phyloP scores from a whole-genome alignment of 2,329 filamentous ascomycete genomes.

The Zymoseptoria ardabiliae region DNA sequence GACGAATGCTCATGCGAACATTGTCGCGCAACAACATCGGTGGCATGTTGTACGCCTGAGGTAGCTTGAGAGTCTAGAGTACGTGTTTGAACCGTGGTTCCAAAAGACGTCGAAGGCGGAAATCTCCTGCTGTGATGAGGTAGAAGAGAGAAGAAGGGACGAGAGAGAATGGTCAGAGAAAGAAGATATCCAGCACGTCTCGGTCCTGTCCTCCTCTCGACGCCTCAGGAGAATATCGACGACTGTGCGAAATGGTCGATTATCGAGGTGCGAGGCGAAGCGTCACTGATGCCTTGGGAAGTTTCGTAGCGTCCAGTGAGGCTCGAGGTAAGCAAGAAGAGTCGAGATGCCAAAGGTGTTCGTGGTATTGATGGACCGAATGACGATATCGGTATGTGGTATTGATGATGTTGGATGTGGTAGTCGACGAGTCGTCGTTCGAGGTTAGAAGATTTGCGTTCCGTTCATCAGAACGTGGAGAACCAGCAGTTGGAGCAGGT shows the following conservation, averaged over 20 bases:
- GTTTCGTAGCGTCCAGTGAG: not conserved
- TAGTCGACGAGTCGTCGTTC: constrained; percentile 2
- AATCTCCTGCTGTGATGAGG: not conserved
- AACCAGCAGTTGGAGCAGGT: constrained; percentile 4
- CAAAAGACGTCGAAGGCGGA: not conserved
- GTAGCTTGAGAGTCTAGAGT: not conserved
- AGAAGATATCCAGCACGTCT: not conserved
- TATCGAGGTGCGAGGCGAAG: not conserved
- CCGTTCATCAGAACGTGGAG: constrained; percentile 17
- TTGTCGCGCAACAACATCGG: constrained; percentile 17
- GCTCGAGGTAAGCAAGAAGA: constrained; percentile 2
- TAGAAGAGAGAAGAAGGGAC: not conserved
- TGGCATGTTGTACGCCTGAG: constrained; percentile 40
- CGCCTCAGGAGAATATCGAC: not conserved
- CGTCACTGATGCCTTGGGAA: not conserved
- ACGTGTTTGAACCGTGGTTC: not conserved
- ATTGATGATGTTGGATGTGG: constrained; percentile 3
- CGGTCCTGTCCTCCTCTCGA: not conserved
- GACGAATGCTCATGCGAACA: constrained; percentile 13
- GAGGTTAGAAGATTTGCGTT: constrained; percentile 12
- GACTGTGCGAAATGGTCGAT: not conserved
- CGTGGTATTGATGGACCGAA: constrained; percentile 1
- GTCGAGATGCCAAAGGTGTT: constrained; percentile 5
- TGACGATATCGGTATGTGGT: not conserved
- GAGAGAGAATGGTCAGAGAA: not conserved